These are phyloP conservation scores for Flaveria floridana DNA, from an alignment of 140 eudicot species.

Conservation along the genomic window DNA sequence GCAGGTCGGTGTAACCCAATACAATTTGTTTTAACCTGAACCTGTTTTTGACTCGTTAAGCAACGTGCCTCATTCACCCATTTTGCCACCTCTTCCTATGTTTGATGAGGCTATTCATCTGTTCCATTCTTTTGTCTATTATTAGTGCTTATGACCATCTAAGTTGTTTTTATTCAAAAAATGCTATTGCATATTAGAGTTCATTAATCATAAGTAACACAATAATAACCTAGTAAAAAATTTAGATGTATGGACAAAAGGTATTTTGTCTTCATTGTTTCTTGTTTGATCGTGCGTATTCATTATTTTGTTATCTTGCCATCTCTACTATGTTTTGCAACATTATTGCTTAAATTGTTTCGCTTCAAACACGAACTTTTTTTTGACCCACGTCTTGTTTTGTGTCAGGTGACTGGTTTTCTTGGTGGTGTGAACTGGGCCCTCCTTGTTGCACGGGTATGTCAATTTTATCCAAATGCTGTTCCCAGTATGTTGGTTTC, in stretches of 20 bases:
- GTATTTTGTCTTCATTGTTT: not conserved
- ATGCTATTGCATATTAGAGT: not conserved
- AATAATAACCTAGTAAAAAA: not conserved
- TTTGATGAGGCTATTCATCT: not conserved
- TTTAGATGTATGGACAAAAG: not conserved
- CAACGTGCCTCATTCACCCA: not conserved
- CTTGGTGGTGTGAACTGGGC: slow-evolving; percentile 75
- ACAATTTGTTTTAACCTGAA: not conserved
- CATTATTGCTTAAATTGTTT: not conserved
- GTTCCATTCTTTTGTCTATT: not conserved
- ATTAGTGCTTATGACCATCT: not conserved
- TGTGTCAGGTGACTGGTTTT: slow-evolving; percentile 56
- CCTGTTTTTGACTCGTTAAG: not conserved
- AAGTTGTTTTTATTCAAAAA: not conserved
- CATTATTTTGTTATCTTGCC: not conserved
- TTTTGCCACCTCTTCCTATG: slow-evolving; percentile 14
- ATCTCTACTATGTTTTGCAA: not conserved
- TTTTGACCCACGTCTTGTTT: not conserved
- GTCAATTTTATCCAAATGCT: slow-evolving; percentile 71
- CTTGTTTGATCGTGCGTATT: not conserved
- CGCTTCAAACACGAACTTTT: not conserved
- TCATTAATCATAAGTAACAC: not conserved
- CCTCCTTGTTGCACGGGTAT: slow-evolving; percentile 58
- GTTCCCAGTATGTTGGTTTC: slow-evolving; percentile 62
- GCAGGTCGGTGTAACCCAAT: slow-evolving; percentile 8